Percentiles rank a stretch among this genome's conserved stretches.
Conservation (phyloP, 805 yeast species). For the Crinitomyces ghanaensis region DNA sequence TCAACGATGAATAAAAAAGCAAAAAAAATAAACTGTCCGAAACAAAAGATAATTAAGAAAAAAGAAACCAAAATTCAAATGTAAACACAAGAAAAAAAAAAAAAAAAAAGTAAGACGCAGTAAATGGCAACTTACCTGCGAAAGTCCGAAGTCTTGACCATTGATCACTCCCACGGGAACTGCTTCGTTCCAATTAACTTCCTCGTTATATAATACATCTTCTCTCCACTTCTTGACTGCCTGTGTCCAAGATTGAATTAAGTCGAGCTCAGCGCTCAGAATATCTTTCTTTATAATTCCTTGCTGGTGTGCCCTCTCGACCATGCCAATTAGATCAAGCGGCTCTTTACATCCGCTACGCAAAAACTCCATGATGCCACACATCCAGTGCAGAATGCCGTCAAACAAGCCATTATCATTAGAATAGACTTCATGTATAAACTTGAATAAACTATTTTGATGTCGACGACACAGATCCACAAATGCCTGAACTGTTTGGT, state of each 20-base stretch:
- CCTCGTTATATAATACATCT: conserved; percentile 20
- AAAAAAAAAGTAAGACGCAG: too few relatives aligned
- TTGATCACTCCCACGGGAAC: conserved; percentile 33
- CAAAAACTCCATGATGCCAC: conserved; percentile 50
- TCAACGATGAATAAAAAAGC: too few relatives aligned
- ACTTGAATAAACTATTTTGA: conserved; percentile 58
- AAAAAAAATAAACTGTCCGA: too few relatives aligned
- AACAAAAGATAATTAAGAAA: too few relatives aligned
- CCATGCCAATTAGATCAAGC: conserved; percentile 32
- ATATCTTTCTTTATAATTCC: conserved; percentile 17
- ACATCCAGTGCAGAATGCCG: conserved; percentile 63
- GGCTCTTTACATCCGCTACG: conserved; percentile 42
- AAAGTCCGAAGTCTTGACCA: conserved; percentile 37
- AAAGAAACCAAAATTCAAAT: too few relatives aligned
- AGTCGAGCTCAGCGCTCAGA: conserved; percentile 30
- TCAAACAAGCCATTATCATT: conserved; percentile 69
- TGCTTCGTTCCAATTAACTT: conserved; percentile 35
- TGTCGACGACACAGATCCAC: conserved; percentile 58
- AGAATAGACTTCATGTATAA: conserved; percentile 71
- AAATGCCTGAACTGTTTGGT: conserved; percentile 56
- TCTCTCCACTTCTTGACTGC: conserved; percentile 14
- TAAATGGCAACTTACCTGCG: conserved; percentile 26
- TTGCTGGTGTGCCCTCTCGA: conserved; percentile 12
- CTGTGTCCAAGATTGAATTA: conserved; percentile 28
- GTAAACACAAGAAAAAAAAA: too few relatives aligned